A percentile compares a stretch with the other conserved stretches of the same genome.
Conservation (phyloP, 163 green algal species). For the Coccomyxa subellipsoidea region DNA sequence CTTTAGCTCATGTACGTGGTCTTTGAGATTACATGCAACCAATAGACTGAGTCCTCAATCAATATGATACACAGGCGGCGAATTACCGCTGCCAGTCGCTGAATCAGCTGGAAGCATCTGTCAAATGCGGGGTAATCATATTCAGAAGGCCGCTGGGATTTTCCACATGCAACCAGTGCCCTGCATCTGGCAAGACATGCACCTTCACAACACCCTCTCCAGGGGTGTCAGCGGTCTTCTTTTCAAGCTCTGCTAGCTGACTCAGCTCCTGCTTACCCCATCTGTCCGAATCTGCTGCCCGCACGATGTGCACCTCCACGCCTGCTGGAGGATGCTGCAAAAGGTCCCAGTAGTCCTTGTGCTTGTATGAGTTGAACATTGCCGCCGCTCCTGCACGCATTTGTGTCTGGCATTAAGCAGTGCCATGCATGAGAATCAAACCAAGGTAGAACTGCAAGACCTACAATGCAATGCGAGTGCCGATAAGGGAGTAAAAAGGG, state of each 20-base stretch:
- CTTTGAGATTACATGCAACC: too few species aligned
- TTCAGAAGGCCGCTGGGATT: conserved; percentile 65
- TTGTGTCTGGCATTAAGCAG: too few species aligned
- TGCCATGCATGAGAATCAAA: background rate
- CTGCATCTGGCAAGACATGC: conserved; percentile 54
- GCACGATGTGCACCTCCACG: conserved; percentile 55
- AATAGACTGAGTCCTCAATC: too few species aligned
- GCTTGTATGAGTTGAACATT: conserved; percentile 61
- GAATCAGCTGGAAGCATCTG: background rate
- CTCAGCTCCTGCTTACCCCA: conserved; percentile 21
- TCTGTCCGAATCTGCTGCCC: conserved; percentile 49
- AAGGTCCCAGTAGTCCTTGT: conserved; percentile 42
- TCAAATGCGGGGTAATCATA: conserved; percentile 53
- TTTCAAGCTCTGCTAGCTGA: conserved; percentile 20
- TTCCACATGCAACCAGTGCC: conserved; percentile 84
- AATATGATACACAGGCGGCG: too few species aligned
- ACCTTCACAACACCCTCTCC: background rate
- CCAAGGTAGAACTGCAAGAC: background rate
- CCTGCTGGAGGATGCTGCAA: conserved; percentile 44
- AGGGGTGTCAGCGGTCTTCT: background rate
- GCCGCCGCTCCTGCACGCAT: conserved; percentile 7
- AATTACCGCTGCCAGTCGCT: too few species aligned
- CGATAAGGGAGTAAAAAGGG: too few species aligned
- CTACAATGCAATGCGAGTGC: too few species aligned
- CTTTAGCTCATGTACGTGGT: too few species aligned